phyloP scores from a whole-genome alignment of 495 filamentous ascomycete species.

The Alectoria sarmentosa region DNA sequence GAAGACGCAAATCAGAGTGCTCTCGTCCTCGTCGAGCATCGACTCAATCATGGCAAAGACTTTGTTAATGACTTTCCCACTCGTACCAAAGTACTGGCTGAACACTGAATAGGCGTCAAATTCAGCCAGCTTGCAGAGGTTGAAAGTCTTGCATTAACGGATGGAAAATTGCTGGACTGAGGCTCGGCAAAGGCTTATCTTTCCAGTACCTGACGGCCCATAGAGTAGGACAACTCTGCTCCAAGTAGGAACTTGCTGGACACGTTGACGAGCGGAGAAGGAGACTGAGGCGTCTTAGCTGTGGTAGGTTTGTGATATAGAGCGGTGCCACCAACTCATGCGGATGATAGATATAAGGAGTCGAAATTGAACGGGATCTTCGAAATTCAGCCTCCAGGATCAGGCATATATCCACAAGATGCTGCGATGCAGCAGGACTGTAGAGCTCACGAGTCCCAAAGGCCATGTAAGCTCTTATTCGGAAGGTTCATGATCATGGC shows the following conservation, averaged over 20 bases:
- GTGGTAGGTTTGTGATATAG: neutral
- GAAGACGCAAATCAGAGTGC: conserved; percentile 42
- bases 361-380: conserved; percentile 38
- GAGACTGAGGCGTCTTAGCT: conserved; percentile 26
- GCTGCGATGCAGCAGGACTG: neutral
- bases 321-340: conserved; percentile 34
- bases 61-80: conserved; percentile 44
- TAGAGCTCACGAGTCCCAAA: conserved; percentile 42
- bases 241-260: conserved; percentile 31
- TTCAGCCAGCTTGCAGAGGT: conserved; percentile 40
- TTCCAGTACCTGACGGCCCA: conserved; percentile 52
- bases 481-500: conserved; percentile 36
- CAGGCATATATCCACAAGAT: neutral
- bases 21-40: conserved; percentile 38
- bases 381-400: conserved; percentile 39
- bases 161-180: conserved; percentile 53
- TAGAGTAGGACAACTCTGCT: conserved; percentile 42
- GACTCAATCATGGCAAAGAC: conserved; percentile 42
- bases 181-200: conserved; percentile 45
- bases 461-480: conserved; percentile 34
- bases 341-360: conserved; percentile 41
- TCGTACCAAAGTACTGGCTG: conserved; percentile 50
- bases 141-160: conserved; percentile 40
- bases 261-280: conserved; percentile 30
- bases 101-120: conserved; percentile 46